Evolutionary conservation across 2,329 filamentous ascomycete species (phyloP).

Genomic region (Aspergillus nomiae): DNA sequence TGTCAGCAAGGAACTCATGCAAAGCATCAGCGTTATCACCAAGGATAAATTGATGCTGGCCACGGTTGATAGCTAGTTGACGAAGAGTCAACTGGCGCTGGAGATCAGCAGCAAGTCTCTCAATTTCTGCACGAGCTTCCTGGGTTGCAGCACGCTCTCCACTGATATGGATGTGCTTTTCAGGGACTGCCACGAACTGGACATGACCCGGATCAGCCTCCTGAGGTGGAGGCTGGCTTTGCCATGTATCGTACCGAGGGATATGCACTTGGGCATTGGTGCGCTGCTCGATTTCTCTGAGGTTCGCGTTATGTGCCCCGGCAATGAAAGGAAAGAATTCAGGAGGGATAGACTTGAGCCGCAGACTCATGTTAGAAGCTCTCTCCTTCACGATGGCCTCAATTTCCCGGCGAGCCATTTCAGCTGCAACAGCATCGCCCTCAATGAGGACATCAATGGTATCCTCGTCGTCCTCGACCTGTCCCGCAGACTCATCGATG

Average conservation of each 20-base stretch:
- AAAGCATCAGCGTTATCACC: constrained; percentile 77
- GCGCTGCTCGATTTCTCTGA: constrained; percentile 69
- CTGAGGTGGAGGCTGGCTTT: constrained; percentile 66
- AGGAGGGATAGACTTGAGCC: constrained; percentile 79
- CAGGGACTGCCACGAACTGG: constrained; percentile 69
- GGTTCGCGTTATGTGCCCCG: constrained; percentile 69
- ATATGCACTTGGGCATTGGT: constrained; percentile 80
- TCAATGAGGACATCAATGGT: constrained; percentile 86
- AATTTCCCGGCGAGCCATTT: constrained; percentile 80
- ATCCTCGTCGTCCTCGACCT: constrained; percentile 75
- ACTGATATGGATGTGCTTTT: constrained; percentile 79
- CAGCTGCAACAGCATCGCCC: constrained; percentile 85
- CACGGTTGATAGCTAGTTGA: constrained; percentile 78
- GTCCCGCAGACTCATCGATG: constrained; percentile 66
- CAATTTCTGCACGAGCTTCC: constrained; percentile 76
- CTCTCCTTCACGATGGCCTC: constrained; percentile 85
- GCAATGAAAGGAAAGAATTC: constrained; percentile 97
- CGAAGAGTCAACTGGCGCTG: constrained; percentile 74
- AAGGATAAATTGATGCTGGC: constrained; percentile 92
- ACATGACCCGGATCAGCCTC: constrained; percentile 65
- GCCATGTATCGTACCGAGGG: constrained; percentile 77
- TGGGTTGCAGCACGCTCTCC: constrained; percentile 84
- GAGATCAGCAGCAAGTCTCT: constrained; percentile 75
- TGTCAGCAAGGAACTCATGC: constrained; percentile 85
- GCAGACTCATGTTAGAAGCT: constrained; percentile 77